Conservation (phyloP, 495 filamentous ascomycete genomes). For the Bacidia gigantensis region DNA sequence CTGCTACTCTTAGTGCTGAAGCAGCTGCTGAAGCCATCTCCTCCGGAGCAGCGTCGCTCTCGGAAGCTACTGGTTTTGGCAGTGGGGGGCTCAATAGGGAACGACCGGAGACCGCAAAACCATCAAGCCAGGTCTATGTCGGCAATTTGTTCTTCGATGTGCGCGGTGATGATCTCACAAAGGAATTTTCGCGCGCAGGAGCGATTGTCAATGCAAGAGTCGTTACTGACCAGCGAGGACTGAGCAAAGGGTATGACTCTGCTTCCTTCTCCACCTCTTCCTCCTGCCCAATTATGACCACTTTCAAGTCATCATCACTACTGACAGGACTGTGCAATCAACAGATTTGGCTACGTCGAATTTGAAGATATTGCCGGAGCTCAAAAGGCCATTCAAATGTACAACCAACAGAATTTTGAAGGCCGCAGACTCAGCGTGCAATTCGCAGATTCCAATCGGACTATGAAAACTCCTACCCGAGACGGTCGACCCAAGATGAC, state of each 20-base stretch:
- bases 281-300: constrained; percentile 1
- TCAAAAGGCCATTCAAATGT: constrained; percentile 43
- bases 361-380: constrained; percentile 47
- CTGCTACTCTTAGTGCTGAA: neutral
- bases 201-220: constrained; percentile 40
- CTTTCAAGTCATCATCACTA: neutral
- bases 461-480: neutral
- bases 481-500: neutral
- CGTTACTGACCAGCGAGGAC: constrained; percentile 53
- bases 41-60: neutral
- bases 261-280: neutral
- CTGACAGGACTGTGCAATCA: constrained; percentile 18
- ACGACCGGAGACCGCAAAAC: neutral
- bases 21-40: constrained; percentile 3
- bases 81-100: neutral
- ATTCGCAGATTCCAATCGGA: constrained; percentile 18
- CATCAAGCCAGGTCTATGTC: constrained; percentile 41
- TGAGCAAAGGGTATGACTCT: constrained; percentile 72
- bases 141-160: constrained; percentile 83
- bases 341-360: constrained; percentile 66
- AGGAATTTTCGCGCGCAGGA: constrained; percentile 55
- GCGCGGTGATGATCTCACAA: constrained; percentile 52
- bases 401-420: constrained; percentile 59
- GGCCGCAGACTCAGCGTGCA: constrained; percentile 62
- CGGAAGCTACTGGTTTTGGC: neutral